phyloP scores from a whole-genome alignment of 2,329 filamentous ascomycete genomes.

The Monosporascus sp. region DNA sequence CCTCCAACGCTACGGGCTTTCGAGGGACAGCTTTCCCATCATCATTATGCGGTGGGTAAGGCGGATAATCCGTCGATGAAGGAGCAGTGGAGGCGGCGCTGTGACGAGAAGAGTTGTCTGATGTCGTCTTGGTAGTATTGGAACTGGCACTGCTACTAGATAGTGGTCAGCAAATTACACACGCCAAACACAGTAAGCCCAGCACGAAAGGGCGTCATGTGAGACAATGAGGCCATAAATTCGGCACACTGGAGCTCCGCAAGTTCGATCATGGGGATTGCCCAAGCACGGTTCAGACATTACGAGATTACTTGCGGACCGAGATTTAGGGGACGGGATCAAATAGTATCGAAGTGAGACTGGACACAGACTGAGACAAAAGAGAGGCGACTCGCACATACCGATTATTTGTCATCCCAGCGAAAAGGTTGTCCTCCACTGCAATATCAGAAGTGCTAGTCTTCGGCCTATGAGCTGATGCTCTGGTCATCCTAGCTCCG shows the following conservation, averaged over 20 bases:
- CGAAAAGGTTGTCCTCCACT: constrained; percentile 53
- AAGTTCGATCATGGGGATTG: constrained; percentile 4
- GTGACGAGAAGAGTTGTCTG: constrained; percentile 56
- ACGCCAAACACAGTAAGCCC: constrained; percentile 23
- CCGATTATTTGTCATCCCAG: constrained; percentile 50
- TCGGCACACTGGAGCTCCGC: not conserved
- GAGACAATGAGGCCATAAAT: constrained; percentile 10
- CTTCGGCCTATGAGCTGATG: constrained; percentile 32
- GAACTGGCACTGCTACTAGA: constrained; percentile 53
- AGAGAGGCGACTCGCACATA: constrained; percentile 32
- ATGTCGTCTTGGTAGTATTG: constrained; percentile 55
- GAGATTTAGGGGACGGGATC: not conserved
- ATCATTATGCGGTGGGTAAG: constrained; percentile 23
- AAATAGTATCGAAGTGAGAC: constrained; percentile 2
- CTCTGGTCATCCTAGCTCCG: constrained; percentile 37
- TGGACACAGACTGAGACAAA: constrained; percentile 6
- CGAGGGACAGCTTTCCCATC: constrained; percentile 32
- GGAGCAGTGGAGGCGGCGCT: constrained; percentile 58
- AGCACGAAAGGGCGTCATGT: constrained; percentile 12
- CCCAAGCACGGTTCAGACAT: not conserved
- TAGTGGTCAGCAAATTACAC: constrained; percentile 29
- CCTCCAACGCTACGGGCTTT: constrained; percentile 30
- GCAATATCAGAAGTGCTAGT: constrained; percentile 32
- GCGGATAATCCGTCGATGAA: constrained; percentile 45
- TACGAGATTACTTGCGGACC: not conserved